Conservation (phyloP, 768 basidiomycete genomes). For the Hydnomerulius pinastri region DNA sequence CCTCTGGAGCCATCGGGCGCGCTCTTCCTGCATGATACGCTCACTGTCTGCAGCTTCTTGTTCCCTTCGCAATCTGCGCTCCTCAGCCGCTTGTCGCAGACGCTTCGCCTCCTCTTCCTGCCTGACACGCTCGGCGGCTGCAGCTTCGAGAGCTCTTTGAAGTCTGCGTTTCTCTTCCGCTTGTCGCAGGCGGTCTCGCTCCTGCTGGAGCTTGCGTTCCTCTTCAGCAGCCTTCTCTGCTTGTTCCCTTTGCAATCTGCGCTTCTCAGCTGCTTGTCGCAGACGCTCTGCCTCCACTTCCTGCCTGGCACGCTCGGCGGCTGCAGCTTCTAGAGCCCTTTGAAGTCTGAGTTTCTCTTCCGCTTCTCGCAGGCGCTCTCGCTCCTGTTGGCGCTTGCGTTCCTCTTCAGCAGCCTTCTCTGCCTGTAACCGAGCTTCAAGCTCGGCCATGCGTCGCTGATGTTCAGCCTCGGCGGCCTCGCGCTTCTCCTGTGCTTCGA, state of each 20-base stretch:
- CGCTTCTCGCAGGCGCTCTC: background rate
- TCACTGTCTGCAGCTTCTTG: background rate
- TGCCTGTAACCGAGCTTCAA: slow-evolving; percentile 45
- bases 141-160: too few relatives aligned
- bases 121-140: too few relatives aligned
- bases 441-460: slow-evolving; percentile 39
- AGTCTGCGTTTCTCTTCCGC: background rate
- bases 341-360: background rate
- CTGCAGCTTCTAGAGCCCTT: too few relatives aligned
- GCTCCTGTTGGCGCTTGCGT: background rate
- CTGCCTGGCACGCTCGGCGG: too few relatives aligned
- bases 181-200: background rate
- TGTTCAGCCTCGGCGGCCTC: slow-evolving; percentile 49
- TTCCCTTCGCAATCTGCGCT: background rate
- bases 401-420: too few relatives aligned
- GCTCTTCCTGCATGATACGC: background rate
- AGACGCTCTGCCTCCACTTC: background rate
- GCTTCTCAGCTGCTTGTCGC: background rate
- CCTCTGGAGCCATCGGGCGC: too few relatives aligned
- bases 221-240: too few relatives aligned
- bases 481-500: slow-evolving; percentile 43
- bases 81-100: background rate
- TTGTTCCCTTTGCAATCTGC: background rate
- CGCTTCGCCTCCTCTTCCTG: background rate
- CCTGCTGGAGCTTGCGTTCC: too few relatives aligned